Conservation (phyloP, 768 basidiomycete species). For the Suillus fuscotomentosus region DNA sequence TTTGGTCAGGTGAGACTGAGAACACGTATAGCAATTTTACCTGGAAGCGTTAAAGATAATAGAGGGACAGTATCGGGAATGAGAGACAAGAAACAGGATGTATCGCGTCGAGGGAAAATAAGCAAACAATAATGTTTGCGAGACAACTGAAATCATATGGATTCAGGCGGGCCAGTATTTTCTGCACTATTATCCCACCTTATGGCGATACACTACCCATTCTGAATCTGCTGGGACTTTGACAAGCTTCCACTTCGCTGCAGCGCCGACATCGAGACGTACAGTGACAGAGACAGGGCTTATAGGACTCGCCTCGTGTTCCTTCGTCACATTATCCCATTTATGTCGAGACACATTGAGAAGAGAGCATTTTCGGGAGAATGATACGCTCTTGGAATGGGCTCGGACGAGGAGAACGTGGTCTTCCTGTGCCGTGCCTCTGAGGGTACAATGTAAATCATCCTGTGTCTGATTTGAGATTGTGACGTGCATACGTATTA, state of each 20-base stretch:
- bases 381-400: constrained; percentile 20
- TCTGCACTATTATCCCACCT: constrained; percentile 36
- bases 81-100: constrained; percentile 54
- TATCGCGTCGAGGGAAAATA: constrained; percentile 58
- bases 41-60: constrained; percentile 77
- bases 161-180: neutral
- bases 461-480: constrained; percentile 39
- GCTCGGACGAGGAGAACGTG: constrained; percentile 20
- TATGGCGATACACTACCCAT: constrained; percentile 57
- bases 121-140: constrained; percentile 45
- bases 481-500: constrained; percentile 25
- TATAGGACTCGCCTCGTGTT: constrained; percentile 6
- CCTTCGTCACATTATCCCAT: constrained; percentile 21
- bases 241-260: constrained; percentile 48
- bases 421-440: neutral
- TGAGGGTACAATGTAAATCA: constrained; percentile 20
- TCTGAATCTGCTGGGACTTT: constrained; percentile 42
- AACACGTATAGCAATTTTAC: constrained; percentile 37
- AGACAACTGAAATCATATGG: constrained; percentile 37
- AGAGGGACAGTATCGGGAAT: constrained; percentile 68
- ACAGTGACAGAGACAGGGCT: constrained; percentile 16
- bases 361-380: constrained; percentile 17
- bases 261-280: constrained; percentile 19
- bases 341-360: constrained; percentile 18
- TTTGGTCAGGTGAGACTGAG: constrained; percentile 11